phyloP scores from a whole-genome alignment of 2,329 filamentous ascomycete genomes.

The Cladophialophora bantiana region DNA sequence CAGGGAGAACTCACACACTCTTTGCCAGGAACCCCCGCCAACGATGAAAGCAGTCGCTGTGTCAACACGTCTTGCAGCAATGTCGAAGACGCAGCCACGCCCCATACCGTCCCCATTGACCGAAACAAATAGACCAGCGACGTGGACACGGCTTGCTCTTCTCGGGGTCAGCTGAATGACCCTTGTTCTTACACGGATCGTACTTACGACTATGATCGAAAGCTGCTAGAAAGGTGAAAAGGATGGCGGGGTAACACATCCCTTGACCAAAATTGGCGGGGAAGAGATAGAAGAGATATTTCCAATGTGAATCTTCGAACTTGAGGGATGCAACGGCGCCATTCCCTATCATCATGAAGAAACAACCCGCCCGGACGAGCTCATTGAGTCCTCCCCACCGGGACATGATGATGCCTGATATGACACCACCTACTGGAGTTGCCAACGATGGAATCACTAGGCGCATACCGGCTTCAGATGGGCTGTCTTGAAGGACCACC shows the following conservation, averaged over 20 bases:
- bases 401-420: constrained; percentile 57
- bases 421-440: constrained; percentile 53
- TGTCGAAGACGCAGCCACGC: constrained; percentile 67
- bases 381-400: constrained; percentile 54
- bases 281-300: constrained; percentile 55
- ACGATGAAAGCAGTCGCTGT: constrained; percentile 59
- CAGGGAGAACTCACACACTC: too few species aligned
- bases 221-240: constrained; percentile 68
- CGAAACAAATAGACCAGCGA: constrained; percentile 70
- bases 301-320: constrained; percentile 54
- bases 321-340: constrained; percentile 49
- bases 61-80: constrained; percentile 69
- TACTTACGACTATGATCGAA: constrained; percentile 66
- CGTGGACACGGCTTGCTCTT: constrained; percentile 68
- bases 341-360: constrained; percentile 56
- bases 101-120: constrained; percentile 69
- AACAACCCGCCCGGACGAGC: constrained; percentile 50
- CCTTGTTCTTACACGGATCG: not conserved
- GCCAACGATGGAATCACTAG: constrained; percentile 56
- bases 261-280: constrained; percentile 57
- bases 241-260: constrained; percentile 56
- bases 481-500: constrained; percentile 51
- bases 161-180: too few species aligned
- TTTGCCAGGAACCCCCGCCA: constrained; percentile 65
- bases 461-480: constrained; percentile 54